Base-by-base conservation (phyloP, 345 rosid genomes). In the Lumnitzera littorea region DNA sequence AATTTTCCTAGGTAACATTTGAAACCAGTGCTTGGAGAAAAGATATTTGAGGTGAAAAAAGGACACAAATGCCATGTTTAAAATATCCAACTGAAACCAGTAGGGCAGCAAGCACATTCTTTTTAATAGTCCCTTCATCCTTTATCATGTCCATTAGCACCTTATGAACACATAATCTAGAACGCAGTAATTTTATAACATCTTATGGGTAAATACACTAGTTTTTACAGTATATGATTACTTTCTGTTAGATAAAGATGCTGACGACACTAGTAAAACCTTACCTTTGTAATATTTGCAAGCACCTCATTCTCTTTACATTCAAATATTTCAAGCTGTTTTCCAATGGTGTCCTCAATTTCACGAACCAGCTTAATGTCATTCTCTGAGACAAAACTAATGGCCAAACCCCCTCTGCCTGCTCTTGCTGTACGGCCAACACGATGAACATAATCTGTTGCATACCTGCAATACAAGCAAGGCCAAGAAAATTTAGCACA, bases 341-440 rank as follows among this genome's bases (percentile, higher is more conserved):
- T 90, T 41, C 87, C 85, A 17, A 90, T 15, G 58, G 70, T 84
- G 8, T 83, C 89, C 69, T 94, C 99, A 58, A 90, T 90, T 71
- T 76, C 90, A 61, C 80, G 87, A 62, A 90, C 67, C 58, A 90
- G 94, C 56, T 78, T 75, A 29, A 84, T 79, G 67, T 90, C 96
- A 43, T 82, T 83, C 99, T 94, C 78, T 13, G 95, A 78, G 63
- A 88, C 67, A 63, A 94, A 77, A 79, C 95, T 94, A 54, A 90
- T 65, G 62, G 99, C 91, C 70, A 86, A 67, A 24, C 99, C 97
- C 69, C 83, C 91, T 80, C 97, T 78, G 61, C 99, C 96, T 69
- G 99, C 99, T 77, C 97, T 86, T 58, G 99, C 97, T 46, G 99
- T 94, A 77, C 97, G 95, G 41, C 99, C 96, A 15, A 90, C 99